Base-by-base conservation (phyloP, 148 eudicot genomes). In the Rhododendron williamsianum region DNA sequence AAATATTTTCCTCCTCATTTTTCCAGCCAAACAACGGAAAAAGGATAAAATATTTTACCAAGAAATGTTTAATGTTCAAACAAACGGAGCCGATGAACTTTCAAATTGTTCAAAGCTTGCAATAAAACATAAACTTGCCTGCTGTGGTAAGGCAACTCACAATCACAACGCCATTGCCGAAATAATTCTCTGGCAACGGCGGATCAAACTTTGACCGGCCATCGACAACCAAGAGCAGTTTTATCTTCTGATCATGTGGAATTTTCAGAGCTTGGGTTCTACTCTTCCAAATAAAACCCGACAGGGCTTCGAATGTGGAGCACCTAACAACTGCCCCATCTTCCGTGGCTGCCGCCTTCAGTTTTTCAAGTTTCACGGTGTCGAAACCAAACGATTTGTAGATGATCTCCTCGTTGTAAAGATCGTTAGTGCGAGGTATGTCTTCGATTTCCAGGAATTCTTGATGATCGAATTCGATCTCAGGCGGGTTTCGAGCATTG, bases 161-260 rank as follows among this genome's bases (percentile, higher is more conserved):
- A 54, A 54, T 15, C 4, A 16, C 60, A 54, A 54, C 60, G 3
- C 21, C 60, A 3, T 54, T 54, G 60, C 60, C 60, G 60, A 38
- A 38, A 38, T 38, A 38, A 38, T 38, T 38, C 41, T 38, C 41
- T 0, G 41, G 41, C 41, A 38, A 54, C 3, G 60, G 56, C 6
- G 91, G 82, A 81, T 84, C 73, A 48, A 88, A 88, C 74, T 87
- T 86, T 0, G 87, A 48, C 76, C 91, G 82, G 48, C 91, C 91
- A 49, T 90, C 90, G 0, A 90, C 91, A 9, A 89, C 91, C 65
- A 90, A 90, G 15, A 88, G 88, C 4, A 88, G 91, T 67, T 90
- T 90, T 4, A 88, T 86, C 52, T 81, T 76, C 38, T 90, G 91
- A 35, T 90, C 89, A 36, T 89, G 88, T n/a, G 74, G 82, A 82